Conservation (phyloP, 306 rosid species). For the Acacia acuminata region DNA sequence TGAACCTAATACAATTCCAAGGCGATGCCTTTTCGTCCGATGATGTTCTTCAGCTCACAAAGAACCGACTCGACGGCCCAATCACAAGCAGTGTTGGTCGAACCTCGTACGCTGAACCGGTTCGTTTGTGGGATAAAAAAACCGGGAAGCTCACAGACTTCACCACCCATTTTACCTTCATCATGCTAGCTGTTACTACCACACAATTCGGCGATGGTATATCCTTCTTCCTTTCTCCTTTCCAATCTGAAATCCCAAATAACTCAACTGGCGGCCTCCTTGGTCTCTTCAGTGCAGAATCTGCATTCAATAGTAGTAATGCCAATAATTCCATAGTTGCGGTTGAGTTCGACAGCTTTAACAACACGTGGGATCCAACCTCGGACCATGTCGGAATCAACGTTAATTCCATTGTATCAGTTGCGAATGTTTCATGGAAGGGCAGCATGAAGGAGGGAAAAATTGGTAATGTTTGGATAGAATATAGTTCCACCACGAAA, state of each 20-base stretch:
- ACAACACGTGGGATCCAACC: conserved; percentile 60
- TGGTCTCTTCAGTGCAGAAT: conserved; percentile 41
- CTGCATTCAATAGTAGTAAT: conserved; percentile 34
- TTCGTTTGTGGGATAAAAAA: conserved; percentile 56
- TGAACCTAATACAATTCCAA: conserved; percentile 34
- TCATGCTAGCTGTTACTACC: conserved; percentile 30
- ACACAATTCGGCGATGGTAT: conserved; percentile 54
- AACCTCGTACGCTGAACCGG: conserved; percentile 48
- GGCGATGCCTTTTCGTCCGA: conserved; percentile 54
- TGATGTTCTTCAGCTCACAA: conserved; percentile 61
- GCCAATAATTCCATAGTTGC: conserved; percentile 60
- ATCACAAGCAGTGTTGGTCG: conserved; percentile 58
- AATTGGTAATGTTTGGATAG: conserved; percentile 64
- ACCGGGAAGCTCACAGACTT: conserved; percentile 57
- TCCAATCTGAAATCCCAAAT: conserved; percentile 47
- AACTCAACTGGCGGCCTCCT: conserved; percentile 64
- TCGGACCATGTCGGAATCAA: conserved; percentile 68
- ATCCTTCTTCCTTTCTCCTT: conserved; percentile 66
- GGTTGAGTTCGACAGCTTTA: conserved; percentile 65
- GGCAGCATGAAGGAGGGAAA: conserved; percentile 52
- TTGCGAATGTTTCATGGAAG: conserved; percentile 40
- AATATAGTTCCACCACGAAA: conserved; percentile 55
- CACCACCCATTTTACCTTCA: conserved; percentile 74
- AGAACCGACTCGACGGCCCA: conserved; percentile 46
- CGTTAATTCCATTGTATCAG: conserved; percentile 61